These are phyloP conservation scores for Glebionis coronaria DNA, from an alignment of 129 eudicot species.

Conservation along the genomic window DNA sequence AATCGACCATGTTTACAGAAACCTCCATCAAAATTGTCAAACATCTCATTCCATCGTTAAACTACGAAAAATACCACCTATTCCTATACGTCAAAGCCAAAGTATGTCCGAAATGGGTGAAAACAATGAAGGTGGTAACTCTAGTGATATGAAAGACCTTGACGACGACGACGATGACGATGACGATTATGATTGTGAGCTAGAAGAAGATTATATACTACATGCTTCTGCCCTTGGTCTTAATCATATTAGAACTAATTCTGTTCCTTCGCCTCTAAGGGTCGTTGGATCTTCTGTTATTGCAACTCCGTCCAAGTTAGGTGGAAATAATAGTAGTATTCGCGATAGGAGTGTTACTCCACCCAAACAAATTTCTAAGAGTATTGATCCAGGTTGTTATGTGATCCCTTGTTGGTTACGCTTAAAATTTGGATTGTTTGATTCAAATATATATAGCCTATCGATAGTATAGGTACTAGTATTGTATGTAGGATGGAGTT, in stretches of 20 bases:
- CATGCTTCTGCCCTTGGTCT: constrained; percentile 68
- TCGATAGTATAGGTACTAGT: no score
- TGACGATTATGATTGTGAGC: constrained; percentile 18
- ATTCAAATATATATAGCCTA: no score
- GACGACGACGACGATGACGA: constrained; percentile 30
- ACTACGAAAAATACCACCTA: constrained; percentile 66
- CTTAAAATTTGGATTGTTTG: no score
- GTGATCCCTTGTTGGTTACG: no score
- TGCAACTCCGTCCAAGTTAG: constrained; percentile 34
- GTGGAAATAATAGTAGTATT: background rate
- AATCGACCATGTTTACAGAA: constrained; percentile 38
- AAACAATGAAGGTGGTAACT: constrained; percentile 20
- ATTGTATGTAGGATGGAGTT: no score
- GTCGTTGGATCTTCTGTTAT: constrained; percentile 16
- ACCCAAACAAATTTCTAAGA: constrained; percentile 16
- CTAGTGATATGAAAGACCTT: constrained; percentile 8
- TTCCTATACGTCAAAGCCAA: constrained; percentile 50
- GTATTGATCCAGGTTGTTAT: constrained; percentile 29
- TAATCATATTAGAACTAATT: constrained; percentile 79
- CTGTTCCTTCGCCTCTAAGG: constrained; percentile 57
- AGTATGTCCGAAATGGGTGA: constrained; percentile 35
- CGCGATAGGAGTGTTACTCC: constrained; percentile 21
- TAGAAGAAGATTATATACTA: constrained; percentile 44
- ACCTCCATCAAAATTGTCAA: constrained; percentile 34
- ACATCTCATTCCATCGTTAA: constrained; percentile 47